These are phyloP conservation scores for Candida boleticola DNA, from an alignment of 805 yeast genomes.

Conservation along the genomic window DNA sequence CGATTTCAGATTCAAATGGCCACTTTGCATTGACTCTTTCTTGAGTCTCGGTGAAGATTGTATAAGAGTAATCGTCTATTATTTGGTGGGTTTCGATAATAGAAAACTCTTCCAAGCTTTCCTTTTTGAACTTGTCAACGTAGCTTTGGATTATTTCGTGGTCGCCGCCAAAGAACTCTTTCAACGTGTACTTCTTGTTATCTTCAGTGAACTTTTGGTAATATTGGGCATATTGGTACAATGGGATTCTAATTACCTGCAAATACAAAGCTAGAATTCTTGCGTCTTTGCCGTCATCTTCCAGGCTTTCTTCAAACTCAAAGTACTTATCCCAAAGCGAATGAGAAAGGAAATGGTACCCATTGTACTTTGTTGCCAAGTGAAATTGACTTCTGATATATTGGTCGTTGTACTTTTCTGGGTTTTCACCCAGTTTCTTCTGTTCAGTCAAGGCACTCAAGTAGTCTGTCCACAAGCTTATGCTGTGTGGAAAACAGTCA, in stretches of 20 bases:
- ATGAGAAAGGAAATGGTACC: slow-evolving; percentile 74
- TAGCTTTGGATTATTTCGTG: slow-evolving; percentile 17
- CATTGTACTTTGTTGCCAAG: slow-evolving; percentile 51
- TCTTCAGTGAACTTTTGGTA: slow-evolving; percentile 49
- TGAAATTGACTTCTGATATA: slow-evolving; percentile 44
- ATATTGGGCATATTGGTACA: slow-evolving; percentile 84
- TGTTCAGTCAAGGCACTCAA: slow-evolving; percentile 47
- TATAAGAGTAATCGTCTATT: slow-evolving; percentile 44
- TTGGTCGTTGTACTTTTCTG: slow-evolving; percentile 15
- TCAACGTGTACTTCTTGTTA: slow-evolving; percentile 15
- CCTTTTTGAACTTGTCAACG: slow-evolving; percentile 20
- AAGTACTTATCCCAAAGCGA: slow-evolving; percentile 79
- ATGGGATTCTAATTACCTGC: slow-evolving; percentile 56
- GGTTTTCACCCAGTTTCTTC: slow-evolving; percentile 24
- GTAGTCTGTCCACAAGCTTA: slow-evolving; percentile 72
- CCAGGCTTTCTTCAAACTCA: slow-evolving; percentile 49
- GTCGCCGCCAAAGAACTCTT: slow-evolving; percentile 19
- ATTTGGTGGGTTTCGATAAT: slow-evolving; percentile 38
- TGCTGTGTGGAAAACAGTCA: slow-evolving; percentile 50
- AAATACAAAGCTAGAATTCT: slow-evolving; percentile 41
- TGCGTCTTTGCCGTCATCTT: slow-evolving; percentile 31
- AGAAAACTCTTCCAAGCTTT: slow-evolving; percentile 24
- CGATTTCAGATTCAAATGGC: slow-evolving; percentile 67
- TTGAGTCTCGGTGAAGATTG: slow-evolving; percentile 47
- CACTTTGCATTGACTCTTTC: slow-evolving; percentile 57